These are phyloP conservation scores for Suillus weaverae DNA, from an alignment of 768 basidiomycete genomes.

Conservation along the genomic window DNA sequence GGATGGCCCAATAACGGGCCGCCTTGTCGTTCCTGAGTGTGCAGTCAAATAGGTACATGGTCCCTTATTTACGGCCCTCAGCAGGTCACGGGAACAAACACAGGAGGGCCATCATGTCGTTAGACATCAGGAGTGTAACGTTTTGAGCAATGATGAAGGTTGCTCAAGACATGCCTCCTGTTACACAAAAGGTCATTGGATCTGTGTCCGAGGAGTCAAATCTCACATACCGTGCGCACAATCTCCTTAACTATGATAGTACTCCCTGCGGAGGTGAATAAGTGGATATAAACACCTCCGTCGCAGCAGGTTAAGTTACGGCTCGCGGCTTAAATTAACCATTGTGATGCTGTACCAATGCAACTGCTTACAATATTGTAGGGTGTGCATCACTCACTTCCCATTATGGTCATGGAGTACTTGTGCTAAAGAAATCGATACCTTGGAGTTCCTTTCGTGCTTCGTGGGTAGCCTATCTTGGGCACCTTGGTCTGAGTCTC, in stretches of 20 bases:
- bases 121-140: background rate
- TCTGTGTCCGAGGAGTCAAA: background rate
- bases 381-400: background rate
- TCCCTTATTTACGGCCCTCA: background rate
- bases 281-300: background rate
- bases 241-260: background rate
- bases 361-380: background rate
- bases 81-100: background rate
- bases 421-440: background rate
- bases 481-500: background rate
- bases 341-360: background rate
- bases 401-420: background rate
- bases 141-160: background rate
- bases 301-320: background rate
- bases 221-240: background rate
- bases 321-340: background rate
- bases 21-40: background rate
- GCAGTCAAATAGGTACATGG: background rate
- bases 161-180: background rate
- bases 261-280: background rate
- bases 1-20: background rate
- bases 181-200: background rate
- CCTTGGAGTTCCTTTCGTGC: background rate
- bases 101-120: background rate
- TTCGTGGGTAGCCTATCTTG: background rate